Conservation (phyloP, 768 basidiomycete species). For the Sistotremastrum niveocremeum region DNA sequence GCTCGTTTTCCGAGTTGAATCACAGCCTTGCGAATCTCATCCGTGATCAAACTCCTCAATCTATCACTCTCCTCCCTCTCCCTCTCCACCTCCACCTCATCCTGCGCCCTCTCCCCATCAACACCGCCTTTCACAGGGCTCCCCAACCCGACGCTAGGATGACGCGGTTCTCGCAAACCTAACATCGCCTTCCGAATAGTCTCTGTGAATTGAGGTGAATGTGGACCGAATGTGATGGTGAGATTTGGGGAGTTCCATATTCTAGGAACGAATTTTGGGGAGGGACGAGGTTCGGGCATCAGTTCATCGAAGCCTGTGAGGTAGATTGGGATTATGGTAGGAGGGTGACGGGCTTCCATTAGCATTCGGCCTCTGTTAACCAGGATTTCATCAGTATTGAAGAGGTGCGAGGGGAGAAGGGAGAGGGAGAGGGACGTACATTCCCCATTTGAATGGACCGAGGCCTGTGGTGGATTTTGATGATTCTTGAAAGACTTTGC, state of each 20-base stretch:
- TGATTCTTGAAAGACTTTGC: constrained; percentile 62
- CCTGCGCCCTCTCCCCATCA: constrained; percentile 9
- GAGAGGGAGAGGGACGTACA: constrained; percentile 40
- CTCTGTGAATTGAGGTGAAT: constrained; percentile 28
- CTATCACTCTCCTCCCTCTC: constrained; percentile 18
- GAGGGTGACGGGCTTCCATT: constrained; percentile 51
- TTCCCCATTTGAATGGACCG: constrained; percentile 87
- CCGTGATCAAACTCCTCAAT: constrained; percentile 41
- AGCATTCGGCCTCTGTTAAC: constrained; percentile 62
- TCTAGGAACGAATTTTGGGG: constrained; percentile 62
- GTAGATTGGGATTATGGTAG: constrained; percentile 88
- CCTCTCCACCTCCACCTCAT: constrained; percentile 4
- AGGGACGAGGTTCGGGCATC: constrained; percentile 77
- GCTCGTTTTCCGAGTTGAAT: too few species aligned
- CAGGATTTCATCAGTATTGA: neutral
- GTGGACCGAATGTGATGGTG: constrained; percentile 69
- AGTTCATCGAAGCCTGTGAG: constrained; percentile 76
- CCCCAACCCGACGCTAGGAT: constrained; percentile 4
- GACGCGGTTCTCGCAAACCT: constrained; percentile 9
- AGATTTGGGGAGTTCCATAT: constrained; percentile 36
- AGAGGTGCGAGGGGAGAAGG: neutral
- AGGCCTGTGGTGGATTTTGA: constrained; percentile 21
- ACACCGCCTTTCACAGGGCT: constrained; percentile 1
- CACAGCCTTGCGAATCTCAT: constrained; percentile 37
- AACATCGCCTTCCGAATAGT: constrained; percentile 17